Conservation (phyloP, 129 eudicot species). For the Centaurea solstitialis region DNA sequence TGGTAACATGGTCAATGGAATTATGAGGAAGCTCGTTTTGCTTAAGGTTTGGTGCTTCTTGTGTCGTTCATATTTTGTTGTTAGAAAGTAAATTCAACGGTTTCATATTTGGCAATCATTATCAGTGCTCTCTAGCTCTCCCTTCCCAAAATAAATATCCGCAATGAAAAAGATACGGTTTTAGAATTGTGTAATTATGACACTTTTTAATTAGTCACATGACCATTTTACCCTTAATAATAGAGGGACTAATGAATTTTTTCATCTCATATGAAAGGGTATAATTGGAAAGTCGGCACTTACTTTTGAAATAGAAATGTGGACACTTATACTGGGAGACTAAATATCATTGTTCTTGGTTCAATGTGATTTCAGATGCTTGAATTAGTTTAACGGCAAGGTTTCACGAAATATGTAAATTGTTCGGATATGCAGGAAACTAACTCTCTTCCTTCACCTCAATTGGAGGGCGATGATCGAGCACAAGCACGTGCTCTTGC, state of each 20-base stretch:
- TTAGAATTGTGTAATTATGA: neutral
- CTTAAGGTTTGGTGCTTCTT: constrained; percentile 57
- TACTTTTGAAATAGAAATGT: neutral
- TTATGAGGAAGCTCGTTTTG: constrained; percentile 76
- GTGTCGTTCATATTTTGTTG: neutral
- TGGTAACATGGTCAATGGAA: constrained; percentile 96
- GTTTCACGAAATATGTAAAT: constrained; percentile 10
- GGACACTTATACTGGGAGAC: neutral
- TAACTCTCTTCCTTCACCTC: constrained; percentile 71
- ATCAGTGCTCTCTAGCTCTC: no score
- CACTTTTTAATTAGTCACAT: neutral
- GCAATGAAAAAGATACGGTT: neutral
- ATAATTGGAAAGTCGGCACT: neutral
- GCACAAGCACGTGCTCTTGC: constrained; percentile 95
- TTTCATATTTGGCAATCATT: neutral
- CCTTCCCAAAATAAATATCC: neutral
- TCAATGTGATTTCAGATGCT: neutral
- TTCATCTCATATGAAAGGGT: neutral
- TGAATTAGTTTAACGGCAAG: neutral
- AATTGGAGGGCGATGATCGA: constrained; percentile 83
- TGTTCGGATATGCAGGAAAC: constrained; percentile 56
- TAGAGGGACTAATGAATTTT: neutral
- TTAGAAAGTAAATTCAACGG: neutral
- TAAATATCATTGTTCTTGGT: neutral
- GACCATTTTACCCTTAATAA: neutral